Base-by-base conservation (phyloP, 768 basidiomycete genomes). In the Saitozyma podzolica region DNA sequence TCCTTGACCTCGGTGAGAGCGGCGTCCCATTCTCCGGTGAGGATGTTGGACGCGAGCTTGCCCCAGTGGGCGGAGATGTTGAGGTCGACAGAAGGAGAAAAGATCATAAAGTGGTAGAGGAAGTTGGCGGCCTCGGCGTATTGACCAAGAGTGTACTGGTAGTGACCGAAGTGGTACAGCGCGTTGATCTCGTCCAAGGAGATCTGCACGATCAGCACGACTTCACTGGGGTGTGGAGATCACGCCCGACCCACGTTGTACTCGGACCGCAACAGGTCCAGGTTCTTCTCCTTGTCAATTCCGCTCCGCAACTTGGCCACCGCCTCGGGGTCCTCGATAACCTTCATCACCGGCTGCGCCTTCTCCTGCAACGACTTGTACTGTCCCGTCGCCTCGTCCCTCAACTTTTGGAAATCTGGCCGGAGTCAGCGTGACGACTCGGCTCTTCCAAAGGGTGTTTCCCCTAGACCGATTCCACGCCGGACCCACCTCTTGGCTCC, bases 11-110 rank as follows among this genome's bases (percentile, higher is more conserved):
- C 95, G 73, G 92, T 90, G 11, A 96, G 85, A 0, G 95, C 93
- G n/a, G 88, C 85, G 62, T 94, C 91, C 93, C 93, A 97, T 70
- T 89, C 87, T 50, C 95, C 96, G 3, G 88, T 88, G 55, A 99
- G 87, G 77, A 97, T 95, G 79, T 98, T 92, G 40, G 89, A 93
- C 43, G 93, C 91, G 67, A 98, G 90, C 81, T 97, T 98, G 10
- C 96, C 96, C 96, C 95, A 99, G 81, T 94, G 91, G 3, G 95
- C 92, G 6, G 96, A 98, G 43, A 91, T 89, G 81, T 91, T 93
- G 76, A 95, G 89, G 56, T 94, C 90, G 61, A 85, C 84, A 78
- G 95, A 91, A 60, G 93, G 96, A 53, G 94, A 95, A 64, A 99
- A 88, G 20, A 98, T 89, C 59, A 94, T 91, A 85, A 98, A 99